phyloP scores from a whole-genome alignment of 257 asterid species.

The Lavandula angustifolia region DNA sequence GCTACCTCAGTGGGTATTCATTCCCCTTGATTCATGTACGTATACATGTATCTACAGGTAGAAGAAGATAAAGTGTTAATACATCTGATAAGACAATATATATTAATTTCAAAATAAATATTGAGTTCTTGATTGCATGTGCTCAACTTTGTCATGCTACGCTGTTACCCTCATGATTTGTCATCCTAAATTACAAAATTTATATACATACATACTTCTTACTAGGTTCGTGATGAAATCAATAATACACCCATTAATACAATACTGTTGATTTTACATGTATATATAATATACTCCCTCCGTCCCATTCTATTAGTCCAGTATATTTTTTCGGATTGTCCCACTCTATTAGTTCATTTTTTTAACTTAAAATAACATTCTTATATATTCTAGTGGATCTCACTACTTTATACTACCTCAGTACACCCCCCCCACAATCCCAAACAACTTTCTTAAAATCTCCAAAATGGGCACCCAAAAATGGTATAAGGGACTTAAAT shows the following conservation, averaged over 20 bases:
- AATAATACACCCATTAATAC: conserved; percentile 18
- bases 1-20: conserved; percentile 10
- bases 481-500: too few relatives aligned
- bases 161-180: conserved; percentile 55
- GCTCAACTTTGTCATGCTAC: conserved; percentile 47
- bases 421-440: too few relatives aligned
- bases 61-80: background rate
- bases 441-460: too few relatives aligned
- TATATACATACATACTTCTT: background rate
- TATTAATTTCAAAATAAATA: conserved; percentile 19
- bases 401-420: too few relatives aligned
- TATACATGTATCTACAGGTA: background rate
- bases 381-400: too few relatives aligned
- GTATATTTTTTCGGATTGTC: too few relatives aligned
- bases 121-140: conserved; percentile 49
- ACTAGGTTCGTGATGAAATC: conserved; percentile 26
- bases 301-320: too few relatives aligned
- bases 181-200: conserved; percentile 40
- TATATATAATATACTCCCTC: too few relatives aligned
- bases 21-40: background rate
- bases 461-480: too few relatives aligned
- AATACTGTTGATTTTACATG: background rate
- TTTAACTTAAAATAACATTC: too few relatives aligned
- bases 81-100: conserved; percentile 24
- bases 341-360: too few relatives aligned